A percentile compares a stretch with the other conserved stretches of the same genome.
These are phyloP conservation scores for Phytophthora multivora DNA, from an alignment of 352 stramenopile genomes.

Conservation along the genomic window DNA sequence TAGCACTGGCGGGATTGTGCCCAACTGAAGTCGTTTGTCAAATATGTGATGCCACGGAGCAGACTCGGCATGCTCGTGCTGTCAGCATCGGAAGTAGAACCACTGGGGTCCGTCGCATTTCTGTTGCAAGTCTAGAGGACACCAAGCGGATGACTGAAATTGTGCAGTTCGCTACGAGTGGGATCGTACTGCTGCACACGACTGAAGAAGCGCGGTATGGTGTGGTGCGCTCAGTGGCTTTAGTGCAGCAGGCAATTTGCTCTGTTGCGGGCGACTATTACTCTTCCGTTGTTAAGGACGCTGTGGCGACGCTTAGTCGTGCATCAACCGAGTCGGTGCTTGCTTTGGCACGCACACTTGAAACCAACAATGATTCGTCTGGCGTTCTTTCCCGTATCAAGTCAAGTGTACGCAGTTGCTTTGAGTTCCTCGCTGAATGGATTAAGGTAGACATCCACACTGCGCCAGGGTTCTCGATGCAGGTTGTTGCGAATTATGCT, in stretches of 20 bases:
- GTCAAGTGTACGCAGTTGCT: conserved; percentile 31
- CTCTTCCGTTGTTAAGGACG: conserved; percentile 33
- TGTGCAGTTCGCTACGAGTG: conserved; percentile 45
- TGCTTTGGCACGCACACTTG: conserved; percentile 43
- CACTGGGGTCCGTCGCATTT: conserved; percentile 9
- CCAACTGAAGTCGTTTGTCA: conserved; percentile 45
- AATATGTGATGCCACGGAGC: conserved; percentile 47
- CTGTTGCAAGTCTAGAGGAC: conserved; percentile 23
- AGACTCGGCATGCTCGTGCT: conserved; percentile 30
- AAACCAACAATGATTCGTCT: conserved; percentile 1
- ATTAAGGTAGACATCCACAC: conserved; percentile 41
- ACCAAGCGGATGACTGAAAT: conserved; percentile 44
- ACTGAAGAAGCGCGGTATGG: conserved; percentile 40
- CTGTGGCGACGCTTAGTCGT: conserved; percentile 41
- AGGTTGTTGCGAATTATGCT: conserved; percentile 44
- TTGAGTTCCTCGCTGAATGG: conserved; percentile 46
- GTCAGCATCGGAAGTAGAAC: conserved; percentile 27
- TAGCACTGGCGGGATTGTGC: conserved; percentile 47
- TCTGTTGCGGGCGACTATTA: conserved; percentile 29
- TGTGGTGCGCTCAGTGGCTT: conserved; percentile 40
- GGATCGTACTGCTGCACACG: conserved; percentile 59
- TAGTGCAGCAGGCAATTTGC: conserved; percentile 45
- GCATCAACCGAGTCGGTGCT: conserved; percentile 48
- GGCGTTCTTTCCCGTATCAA: conserved; percentile 19
- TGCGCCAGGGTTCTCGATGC: conserved; percentile 45